phyloP scores from a whole-genome alignment of 2,329 filamentous ascomycete species.

The Microdochium paspali region DNA sequence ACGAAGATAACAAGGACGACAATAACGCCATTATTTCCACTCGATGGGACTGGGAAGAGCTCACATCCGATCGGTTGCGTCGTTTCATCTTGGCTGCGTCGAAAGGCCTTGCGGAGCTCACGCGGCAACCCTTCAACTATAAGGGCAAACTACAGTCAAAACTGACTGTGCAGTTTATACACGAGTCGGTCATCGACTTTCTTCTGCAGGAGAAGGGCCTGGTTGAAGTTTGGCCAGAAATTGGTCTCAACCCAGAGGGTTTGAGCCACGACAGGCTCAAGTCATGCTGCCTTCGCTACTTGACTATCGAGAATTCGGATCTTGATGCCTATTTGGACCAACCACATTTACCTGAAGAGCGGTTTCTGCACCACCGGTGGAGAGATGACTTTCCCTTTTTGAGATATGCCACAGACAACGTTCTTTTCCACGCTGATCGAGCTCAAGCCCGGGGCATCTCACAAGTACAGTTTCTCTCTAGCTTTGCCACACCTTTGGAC shows the following conservation, averaged over 20 bases:
- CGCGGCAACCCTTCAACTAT: too few relatives aligned
- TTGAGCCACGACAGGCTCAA: conserved; percentile 34
- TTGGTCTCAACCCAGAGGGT: conserved; percentile 18
- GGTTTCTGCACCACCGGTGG: too few relatives aligned
- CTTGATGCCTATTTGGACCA: conserved; percentile 8
- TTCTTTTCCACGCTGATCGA: conserved; percentile 29
- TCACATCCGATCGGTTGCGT: conserved; percentile 12
- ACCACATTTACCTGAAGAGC: too few relatives aligned
- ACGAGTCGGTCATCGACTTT: conserved; percentile 41
- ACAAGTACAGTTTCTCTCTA: conserved; percentile 20
- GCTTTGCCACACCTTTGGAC: too few relatives aligned
- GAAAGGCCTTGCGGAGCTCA: conserved; percentile 39
- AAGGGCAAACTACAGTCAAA: too few relatives aligned
- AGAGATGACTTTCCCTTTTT: conserved; percentile 30
- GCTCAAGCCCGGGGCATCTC: conserved; percentile 16
- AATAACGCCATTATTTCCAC: too few relatives aligned
- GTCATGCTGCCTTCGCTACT: conserved; percentile 29
- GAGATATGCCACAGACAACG: conserved; percentile 28
- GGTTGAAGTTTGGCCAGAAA: conserved; percentile 17
- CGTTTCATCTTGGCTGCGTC: conserved; percentile 30
- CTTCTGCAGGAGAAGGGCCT: conserved; percentile 27
- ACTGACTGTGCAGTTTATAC: conserved; percentile 44
- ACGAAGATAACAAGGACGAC: too few relatives aligned
- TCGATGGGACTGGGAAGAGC: conserved; percentile 13
- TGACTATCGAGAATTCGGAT: conserved; percentile 14